Conservation (phyloP, 2,329 filamentous ascomycete species). For the Penicillium decumbens region DNA sequence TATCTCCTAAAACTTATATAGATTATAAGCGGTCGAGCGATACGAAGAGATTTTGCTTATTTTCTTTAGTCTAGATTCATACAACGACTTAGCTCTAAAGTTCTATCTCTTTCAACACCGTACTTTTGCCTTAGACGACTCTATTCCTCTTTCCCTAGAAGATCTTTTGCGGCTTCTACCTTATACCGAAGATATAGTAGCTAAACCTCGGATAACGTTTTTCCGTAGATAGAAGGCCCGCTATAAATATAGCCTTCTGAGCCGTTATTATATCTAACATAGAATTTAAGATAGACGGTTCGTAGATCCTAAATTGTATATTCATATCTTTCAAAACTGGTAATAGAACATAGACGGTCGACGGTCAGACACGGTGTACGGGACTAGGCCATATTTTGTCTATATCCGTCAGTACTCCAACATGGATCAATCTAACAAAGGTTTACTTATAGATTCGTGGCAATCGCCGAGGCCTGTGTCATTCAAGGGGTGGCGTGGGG, state of each 20-base stretch:
- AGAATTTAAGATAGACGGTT: neutral
- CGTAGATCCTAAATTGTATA: conserved; percentile 1
- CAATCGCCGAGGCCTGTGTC: too few relatives aligned
- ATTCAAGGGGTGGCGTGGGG: too few relatives aligned
- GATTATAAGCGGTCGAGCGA: too few relatives aligned
- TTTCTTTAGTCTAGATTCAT: too few relatives aligned
- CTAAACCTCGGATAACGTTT: neutral
- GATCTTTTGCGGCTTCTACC: too few relatives aligned
- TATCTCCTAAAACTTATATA: too few relatives aligned
- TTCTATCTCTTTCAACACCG: too few relatives aligned
- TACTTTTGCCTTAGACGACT: too few relatives aligned
- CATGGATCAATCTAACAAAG: neutral
- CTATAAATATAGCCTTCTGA: neutral
- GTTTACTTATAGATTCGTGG: too few relatives aligned
- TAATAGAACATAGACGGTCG: neutral
- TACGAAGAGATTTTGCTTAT: too few relatives aligned
- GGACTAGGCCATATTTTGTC: neutral
- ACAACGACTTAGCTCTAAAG: too few relatives aligned
- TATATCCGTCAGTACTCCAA: neutral
- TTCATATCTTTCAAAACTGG: neutral
- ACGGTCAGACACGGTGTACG: neutral
- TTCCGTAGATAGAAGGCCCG: neutral
- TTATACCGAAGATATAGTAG: neutral
- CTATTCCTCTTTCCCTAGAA: too few relatives aligned
- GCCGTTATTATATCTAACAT: neutral